Conservation (phyloP, 306 rosid species). For the Rosa persica region DNA sequence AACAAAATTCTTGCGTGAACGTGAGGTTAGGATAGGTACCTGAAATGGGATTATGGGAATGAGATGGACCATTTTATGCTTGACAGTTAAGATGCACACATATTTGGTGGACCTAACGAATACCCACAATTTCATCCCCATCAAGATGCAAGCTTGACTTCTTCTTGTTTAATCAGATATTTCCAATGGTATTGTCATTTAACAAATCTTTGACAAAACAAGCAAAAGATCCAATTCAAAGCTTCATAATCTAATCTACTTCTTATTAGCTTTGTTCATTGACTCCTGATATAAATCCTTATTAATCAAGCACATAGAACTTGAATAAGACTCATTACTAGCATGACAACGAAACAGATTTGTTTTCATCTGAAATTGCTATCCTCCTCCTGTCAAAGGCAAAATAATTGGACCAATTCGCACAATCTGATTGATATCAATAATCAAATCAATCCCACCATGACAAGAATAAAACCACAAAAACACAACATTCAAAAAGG, state of each 20-base stretch:
- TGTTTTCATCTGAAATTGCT: slow-evolving; percentile 22
- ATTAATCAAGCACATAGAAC: background rate
- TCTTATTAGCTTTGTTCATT: background rate
- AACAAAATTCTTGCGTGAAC: background rate
- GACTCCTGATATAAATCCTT: background rate
- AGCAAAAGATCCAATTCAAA: background rate
- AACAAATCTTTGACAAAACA: background rate
- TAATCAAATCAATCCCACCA: slow-evolving; percentile 26
- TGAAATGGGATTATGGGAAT: background rate
- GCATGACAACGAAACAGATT: background rate
- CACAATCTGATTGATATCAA: slow-evolving; percentile 13
- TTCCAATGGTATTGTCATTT: background rate
- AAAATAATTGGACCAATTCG: slow-evolving; percentile 15
- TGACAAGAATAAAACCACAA: background rate
- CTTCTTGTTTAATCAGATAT: background rate
- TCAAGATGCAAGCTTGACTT: background rate
- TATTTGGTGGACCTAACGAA: slow-evolving; percentile 11
- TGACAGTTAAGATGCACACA: background rate
- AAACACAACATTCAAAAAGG: background rate
- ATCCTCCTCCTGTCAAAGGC: slow-evolving; percentile 1
- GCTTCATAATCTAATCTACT: background rate
- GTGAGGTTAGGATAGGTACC: background rate
- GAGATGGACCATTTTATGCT: slow-evolving; percentile 17
- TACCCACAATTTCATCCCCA: background rate
- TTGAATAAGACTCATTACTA: background rate